Percentiles rank a stretch among this genome's conserved stretches.
Conservation (phyloP, 2,329 filamentous ascomycete genomes). For the Botrytis fabae region DNA sequence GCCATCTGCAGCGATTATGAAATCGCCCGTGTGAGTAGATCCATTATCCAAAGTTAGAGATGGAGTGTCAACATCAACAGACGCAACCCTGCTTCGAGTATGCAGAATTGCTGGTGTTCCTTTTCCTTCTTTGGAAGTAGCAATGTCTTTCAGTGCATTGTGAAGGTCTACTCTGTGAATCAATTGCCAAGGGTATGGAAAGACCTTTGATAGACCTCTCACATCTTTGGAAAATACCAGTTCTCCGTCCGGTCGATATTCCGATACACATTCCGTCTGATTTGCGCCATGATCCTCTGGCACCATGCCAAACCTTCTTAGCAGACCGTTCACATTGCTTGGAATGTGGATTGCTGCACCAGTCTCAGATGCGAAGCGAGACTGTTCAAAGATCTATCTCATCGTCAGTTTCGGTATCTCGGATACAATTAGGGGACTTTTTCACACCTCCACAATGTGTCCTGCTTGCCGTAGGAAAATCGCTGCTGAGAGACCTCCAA, state of each 20-base stretch:
- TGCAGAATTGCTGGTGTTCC: constrained; percentile 44
- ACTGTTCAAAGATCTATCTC: constrained; percentile 55
- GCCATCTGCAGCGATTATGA: constrained; percentile 58
- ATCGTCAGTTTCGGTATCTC: not conserved
- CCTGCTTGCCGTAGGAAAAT: constrained; percentile 43
- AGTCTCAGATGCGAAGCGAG: constrained; percentile 54
- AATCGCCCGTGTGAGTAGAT: constrained; percentile 46
- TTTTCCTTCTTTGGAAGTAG: constrained; percentile 42
- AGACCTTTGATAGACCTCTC: not conserved
- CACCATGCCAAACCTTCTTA: constrained; percentile 48
- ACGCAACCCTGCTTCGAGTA: constrained; percentile 46
- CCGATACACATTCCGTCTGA: constrained; percentile 16
- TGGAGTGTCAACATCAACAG: constrained; percentile 46
- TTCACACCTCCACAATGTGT: constrained; percentile 27
- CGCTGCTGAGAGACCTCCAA: constrained; percentile 55
- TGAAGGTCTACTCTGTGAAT: constrained; percentile 56
- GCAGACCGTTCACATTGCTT: constrained; percentile 60
- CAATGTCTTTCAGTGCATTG: constrained; percentile 50
- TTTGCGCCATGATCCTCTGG: constrained; percentile 44
- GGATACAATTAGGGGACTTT: too few relatives aligned
- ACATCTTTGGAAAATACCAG: not conserved
- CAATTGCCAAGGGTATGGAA: constrained; percentile 47
- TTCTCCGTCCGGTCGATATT: constrained; percentile 21
- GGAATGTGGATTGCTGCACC: constrained; percentile 64
- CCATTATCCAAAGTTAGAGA: constrained; percentile 50